phyloP scores from a whole-genome alignment of 2,329 filamentous ascomycete species.

The Lasiodiplodia gonubiensis region DNA sequence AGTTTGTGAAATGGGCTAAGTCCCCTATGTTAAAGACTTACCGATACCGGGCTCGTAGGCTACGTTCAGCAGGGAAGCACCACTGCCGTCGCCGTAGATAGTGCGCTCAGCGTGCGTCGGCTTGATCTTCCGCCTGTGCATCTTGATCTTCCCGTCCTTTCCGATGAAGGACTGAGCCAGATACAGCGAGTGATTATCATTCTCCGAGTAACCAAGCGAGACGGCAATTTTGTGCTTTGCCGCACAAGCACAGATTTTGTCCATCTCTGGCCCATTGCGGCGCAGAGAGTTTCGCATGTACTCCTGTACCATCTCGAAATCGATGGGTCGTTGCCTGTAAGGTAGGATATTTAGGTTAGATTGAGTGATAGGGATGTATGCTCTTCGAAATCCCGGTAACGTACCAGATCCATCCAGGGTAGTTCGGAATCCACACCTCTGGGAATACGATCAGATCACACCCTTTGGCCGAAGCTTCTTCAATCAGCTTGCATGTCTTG shows the following conservation, averaged over 20 bases:
- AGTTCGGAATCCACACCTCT: constrained; percentile 54
- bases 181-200: constrained; percentile 47
- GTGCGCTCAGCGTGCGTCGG: constrained; percentile 53
- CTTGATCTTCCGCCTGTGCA: constrained; percentile 51
- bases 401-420: constrained; percentile 56
- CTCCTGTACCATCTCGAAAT: constrained; percentile 45
- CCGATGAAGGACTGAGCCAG: constrained; percentile 49
- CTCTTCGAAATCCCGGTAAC: constrained; percentile 18
- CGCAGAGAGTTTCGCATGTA: constrained; percentile 55
- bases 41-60: constrained; percentile 37
- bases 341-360: neutral
- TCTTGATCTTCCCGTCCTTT: constrained; percentile 41
- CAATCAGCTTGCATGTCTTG: constrained; percentile 64
- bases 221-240: constrained; percentile 43
- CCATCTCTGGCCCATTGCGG: constrained; percentile 51
- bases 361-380: accelerated
- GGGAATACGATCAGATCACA: constrained; percentile 60
- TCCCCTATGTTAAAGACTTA: neutral
- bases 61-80: constrained; percentile 43
- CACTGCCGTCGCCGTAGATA: constrained; percentile 49
- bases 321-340: constrained; percentile 49
- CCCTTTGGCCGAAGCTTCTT: constrained; percentile 59
- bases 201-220: constrained; percentile 49
- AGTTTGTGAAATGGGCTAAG: too few relatives aligned
- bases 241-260: constrained; percentile 47